A percentile compares a stretch with the other conserved stretches of the same genome.
Evolutionary conservation across 768 basidiomycete species (phyloP).

Genomic region (Amanita inopinata): DNA sequence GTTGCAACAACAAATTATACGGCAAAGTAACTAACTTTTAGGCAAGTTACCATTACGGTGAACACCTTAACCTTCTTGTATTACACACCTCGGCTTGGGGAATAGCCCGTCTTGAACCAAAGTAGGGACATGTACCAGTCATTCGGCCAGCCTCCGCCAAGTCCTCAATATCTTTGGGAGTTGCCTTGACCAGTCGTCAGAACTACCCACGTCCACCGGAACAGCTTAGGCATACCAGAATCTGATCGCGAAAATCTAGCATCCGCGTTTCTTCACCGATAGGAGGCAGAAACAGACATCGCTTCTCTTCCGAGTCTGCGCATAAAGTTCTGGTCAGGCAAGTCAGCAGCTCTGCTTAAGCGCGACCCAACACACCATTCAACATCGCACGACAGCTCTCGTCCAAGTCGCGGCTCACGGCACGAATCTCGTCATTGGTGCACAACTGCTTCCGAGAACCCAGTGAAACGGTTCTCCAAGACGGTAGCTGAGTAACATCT

Average conservation of each 20-base stretch:
- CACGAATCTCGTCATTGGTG: conserved; percentile 73
- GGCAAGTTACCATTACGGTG: no score
- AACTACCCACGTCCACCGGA: background rate
- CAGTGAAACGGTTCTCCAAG: conserved; percentile 67
- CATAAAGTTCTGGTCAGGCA: conserved; percentile 3
- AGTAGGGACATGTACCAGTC: conserved; percentile 80
- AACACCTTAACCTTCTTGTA: no score
- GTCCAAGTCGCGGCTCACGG: conserved; percentile 61
- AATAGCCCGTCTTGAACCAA: conserved; percentile 81
- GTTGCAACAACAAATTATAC: conserved; percentile 85
- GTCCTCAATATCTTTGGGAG: conserved; percentile 92
- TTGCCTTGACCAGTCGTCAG: conserved; percentile 40
- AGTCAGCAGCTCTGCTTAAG: background rate
- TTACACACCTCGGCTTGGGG: conserved; percentile 77
- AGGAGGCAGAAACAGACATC: conserved; percentile 72
- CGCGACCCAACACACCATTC: conserved; percentile 36
- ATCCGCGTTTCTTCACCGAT: conserved; percentile 58
- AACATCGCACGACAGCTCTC: conserved; percentile 81
- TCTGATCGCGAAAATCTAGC: conserved; percentile 80
- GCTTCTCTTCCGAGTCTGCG: conserved; percentile 51
- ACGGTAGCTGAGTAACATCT: conserved; percentile 15
- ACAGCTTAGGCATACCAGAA: conserved; percentile 45
- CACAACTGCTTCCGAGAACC: conserved; percentile 90
- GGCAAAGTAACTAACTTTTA: conserved; percentile 86
- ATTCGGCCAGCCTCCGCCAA: conserved; percentile 64